Base-by-base conservation (phyloP, 2,329 filamentous ascomycete genomes). In the Bipolaris victoriae region DNA sequence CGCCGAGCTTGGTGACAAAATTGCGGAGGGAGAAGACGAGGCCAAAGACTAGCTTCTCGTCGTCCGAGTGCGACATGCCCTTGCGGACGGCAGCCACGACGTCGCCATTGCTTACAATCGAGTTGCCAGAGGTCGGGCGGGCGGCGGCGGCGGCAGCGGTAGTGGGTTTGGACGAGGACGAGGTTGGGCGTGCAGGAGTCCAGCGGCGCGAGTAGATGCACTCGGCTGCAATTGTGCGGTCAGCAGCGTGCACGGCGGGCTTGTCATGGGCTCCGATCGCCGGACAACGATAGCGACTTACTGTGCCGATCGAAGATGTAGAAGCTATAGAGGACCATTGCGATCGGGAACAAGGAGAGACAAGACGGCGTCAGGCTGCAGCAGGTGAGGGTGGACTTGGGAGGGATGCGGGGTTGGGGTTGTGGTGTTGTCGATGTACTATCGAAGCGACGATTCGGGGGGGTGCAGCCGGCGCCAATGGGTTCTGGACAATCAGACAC, bases 251-350 rank as follows among this genome's bases (percentile, higher is more conserved):
- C 16, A 44, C 9, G 36, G 22, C 40, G 11, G 20, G n/a, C 7
- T 40, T 22, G 37, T 37, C 11, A 39, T 15, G 26, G 22, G 39
- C 15, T 26, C 18, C 22, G 22, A 33, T 24, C 31, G 47, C 33
- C 40, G 41, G 45, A 15, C 7, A 7, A 39, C 3, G 24, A 16
- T 33, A 18, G 16, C 24, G 47, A 72, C 86, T 74, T 84, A 97
- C 95, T 97, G 80, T 99, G 95, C 65, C 95, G 90, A 81, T 99
- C 95, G 77, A 99, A 99, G 75, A 99, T 97, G 83, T 97, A 97
- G 80, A 99, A 97, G 58, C 92, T 93, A 81, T 96, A 98, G 78
- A 98, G 90, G 60, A 90, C 88, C 95, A 99, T 98, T 74, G 60
- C 43, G 43, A 26, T 37, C 46, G 29, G 44, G 18, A 29, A 5